Evolutionary conservation across 2,329 filamentous ascomycete species (phyloP).

Genomic region (Aspergillus quadrilineatus): DNA sequence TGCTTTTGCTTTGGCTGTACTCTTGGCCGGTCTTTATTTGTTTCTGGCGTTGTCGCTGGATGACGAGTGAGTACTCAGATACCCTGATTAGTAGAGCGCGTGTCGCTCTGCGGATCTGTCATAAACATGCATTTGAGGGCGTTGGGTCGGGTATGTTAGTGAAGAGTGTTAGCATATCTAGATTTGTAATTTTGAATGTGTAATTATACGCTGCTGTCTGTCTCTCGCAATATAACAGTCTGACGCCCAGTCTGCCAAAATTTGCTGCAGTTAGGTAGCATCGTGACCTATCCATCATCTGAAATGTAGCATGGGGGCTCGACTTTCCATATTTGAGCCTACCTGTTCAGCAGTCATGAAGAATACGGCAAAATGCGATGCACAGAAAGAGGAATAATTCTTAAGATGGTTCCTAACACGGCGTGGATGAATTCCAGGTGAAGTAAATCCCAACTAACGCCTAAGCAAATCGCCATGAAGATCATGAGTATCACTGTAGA

Average conservation of each 20-base stretch:
- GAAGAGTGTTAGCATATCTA: conserved; percentile 9
- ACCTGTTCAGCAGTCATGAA: too few relatives aligned
- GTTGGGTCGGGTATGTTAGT: conserved; percentile 1
- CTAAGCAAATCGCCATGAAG: conserved; percentile 32
- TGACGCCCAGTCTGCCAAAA: too few relatives aligned
- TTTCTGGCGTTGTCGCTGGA: background rate
- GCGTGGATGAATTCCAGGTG: conserved; percentile 24
- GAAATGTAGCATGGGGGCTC: too few relatives aligned
- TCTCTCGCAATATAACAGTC: background rate
- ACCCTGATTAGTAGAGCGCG: conserved; percentile 12
- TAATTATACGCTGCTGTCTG: background rate
- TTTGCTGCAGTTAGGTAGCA: too few relatives aligned
- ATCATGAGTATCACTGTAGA: conserved; percentile 35
- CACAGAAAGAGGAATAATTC: conserved; percentile 14
- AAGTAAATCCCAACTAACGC: conserved; percentile 30
- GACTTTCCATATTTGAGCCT: too few relatives aligned
- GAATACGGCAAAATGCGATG: too few relatives aligned
- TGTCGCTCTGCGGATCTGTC: conserved; percentile 5
- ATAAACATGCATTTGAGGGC: conserved; percentile 16
- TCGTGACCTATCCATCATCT: too few relatives aligned
- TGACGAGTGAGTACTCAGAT: conserved; percentile 8
- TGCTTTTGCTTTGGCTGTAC: background rate
- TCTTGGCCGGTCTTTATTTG: background rate
- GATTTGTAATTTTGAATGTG: conserved; percentile 1
- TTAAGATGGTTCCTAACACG: conserved; percentile 20